Base-by-base conservation (phyloP, 225 moss, liverwort and hornwort species). In the Asterella californica region DNA sequence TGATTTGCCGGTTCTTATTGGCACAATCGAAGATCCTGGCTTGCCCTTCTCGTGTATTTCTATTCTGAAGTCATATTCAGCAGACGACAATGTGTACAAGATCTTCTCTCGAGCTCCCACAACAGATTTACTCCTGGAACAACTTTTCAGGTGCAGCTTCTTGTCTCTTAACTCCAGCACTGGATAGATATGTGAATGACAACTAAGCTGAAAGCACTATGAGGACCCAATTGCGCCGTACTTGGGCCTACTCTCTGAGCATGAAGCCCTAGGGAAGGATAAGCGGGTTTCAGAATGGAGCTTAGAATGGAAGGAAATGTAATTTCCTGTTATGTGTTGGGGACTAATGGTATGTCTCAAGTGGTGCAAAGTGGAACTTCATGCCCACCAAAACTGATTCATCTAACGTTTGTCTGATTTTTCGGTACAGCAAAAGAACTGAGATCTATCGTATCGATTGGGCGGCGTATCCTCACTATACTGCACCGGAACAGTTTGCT, bases 381-480 rank as follows among this genome's bases (percentile, higher is more conserved):
- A 17, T 12, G 52, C 7, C 12, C 52, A 52, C 12, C 52, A 52
- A 37, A 45, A 70, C 70, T 70, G 22, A 36, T 24, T 2, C 18
- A 36, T n/a, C n/a, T n/a, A n/a, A n/a, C n/a, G n/a, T 9, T 47
- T 47, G n/a, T 33, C 9, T 22, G 7, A 6, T 34, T 24, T n/a
- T 72, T 78, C 45, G 29, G 67, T 79, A 80, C 92, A 90, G 93
- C 79, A 84, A 37, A 24, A 84, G 65, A 79, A 84, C 79, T 57
- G 83, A 88, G 72, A 93, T 85, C 48, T 81, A 91, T 65, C 84
- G 84, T 75, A 83, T 97, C 8, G 86, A 97, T 65, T 97, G 97
- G 97, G 92, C 91, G 81, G 97, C 97, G 6, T 93, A 97, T 66
- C 97, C 97, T 38, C 94, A 88, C 79, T 97, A 94, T 70, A 83